Percentiles rank a stretch among this genome's conserved stretches.
phyloP scores from a whole-genome alignment of 2,329 filamentous ascomycete genomes.

The Scytalidium lignicola region DNA sequence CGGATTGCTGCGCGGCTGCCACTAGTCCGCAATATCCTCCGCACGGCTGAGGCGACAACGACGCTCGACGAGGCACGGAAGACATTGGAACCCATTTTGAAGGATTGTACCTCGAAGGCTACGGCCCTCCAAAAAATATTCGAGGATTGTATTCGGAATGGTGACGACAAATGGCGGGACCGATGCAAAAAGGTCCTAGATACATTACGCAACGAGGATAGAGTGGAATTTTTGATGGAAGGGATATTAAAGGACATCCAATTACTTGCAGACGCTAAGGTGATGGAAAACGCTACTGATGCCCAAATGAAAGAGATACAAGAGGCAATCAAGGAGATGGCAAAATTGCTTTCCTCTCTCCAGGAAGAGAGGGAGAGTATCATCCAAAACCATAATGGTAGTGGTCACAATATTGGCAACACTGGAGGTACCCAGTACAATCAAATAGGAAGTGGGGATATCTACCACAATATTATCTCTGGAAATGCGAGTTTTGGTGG shows the following conservation, averaged over 20 bases:
- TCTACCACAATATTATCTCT: conserved; percentile 6
- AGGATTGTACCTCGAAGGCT: conserved; percentile 15
- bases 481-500: no score
- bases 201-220: conserved; percentile 11
- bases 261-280: conserved; percentile 11
- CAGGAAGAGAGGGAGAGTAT: conserved; percentile 2
- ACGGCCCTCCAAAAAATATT: conserved; percentile 16
- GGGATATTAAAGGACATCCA: conserved; percentile 18
- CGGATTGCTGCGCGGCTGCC: conserved; percentile 16
- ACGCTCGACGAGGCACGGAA: conserved; percentile 12
- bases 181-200: conserved; percentile 17
- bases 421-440: no score
- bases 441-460: no score
- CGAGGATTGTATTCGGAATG: conserved; percentile 14
- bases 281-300: conserved; percentile 12
- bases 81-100: conserved; percentile 9
- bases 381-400: conserved; percentile 3
- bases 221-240: conserved; percentile 18
- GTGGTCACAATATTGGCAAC: background rate
- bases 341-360: conserved; percentile 10
- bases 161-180: conserved; percentile 14
- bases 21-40: conserved; percentile 13
- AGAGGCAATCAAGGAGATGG: conserved; percentile 12
- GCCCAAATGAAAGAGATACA: conserved; percentile 7
- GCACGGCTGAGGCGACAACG: conserved; percentile 7